Evolutionary conservation across 2,329 filamentous ascomycete species (phyloP).

Genomic region (Ophiostoma quercus): DNA sequence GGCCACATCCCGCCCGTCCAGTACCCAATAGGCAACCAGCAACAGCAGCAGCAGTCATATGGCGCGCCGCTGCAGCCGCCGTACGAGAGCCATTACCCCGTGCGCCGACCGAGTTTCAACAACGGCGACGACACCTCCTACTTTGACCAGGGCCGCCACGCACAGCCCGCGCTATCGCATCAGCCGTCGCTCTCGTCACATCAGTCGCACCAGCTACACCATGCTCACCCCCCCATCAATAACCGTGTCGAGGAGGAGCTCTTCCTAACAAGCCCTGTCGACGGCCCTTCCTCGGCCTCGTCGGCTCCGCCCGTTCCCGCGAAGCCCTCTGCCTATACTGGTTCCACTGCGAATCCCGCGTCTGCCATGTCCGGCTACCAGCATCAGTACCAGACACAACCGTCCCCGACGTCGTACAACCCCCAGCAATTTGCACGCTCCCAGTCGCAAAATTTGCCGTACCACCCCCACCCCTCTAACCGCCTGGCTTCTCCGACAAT

Average conservation of each 20-base stretch:
- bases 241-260: slow-evolving; percentile 52
- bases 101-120: slow-evolving; percentile 66
- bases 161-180: not conserved
- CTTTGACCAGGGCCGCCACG: slow-evolving; percentile 36
- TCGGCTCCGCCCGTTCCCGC: slow-evolving; percentile 28
- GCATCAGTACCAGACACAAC: slow-evolving; percentile 45
- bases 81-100: slow-evolving; percentile 37
- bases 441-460: slow-evolving; percentile 47
- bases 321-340: slow-evolving; percentile 38
- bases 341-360: slow-evolving; percentile 30
- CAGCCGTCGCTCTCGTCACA: not conserved
- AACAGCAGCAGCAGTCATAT: slow-evolving; percentile 18
- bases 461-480: slow-evolving; percentile 33
- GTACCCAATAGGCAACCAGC: slow-evolving; percentile 49
- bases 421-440: slow-evolving; percentile 59
- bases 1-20: slow-evolving; percentile 62
- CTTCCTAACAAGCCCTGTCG: slow-evolving; percentile 52
- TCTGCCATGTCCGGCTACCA: slow-evolving; percentile 46
- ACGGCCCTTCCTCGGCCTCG: slow-evolving; percentile 26
- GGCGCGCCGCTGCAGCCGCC: slow-evolving; percentile 21
- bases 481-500: slow-evolving; percentile 39
- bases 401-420: slow-evolving; percentile 59
- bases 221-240: slow-evolving; percentile 20
- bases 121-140: slow-evolving; percentile 65
- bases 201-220: slow-evolving; percentile 18